Evolutionary conservation across 768 basidiomycete genomes (phyloP), one percentile per base, ranked within the genome.

Genomic region (Plicaturopsis crispa): DNA sequence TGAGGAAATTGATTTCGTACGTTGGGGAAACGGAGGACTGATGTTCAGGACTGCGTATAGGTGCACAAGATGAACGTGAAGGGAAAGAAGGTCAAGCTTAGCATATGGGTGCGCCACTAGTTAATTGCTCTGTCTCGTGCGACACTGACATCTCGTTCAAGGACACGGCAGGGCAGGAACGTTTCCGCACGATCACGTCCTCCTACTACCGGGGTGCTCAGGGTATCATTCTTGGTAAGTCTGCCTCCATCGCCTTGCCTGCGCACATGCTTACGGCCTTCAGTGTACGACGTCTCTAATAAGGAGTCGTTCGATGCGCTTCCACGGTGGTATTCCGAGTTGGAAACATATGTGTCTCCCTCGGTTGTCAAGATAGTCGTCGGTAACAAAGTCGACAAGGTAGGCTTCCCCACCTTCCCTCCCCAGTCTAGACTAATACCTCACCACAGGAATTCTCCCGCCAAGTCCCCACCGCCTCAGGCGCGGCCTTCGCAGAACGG

Each of bases 101-200:
- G 86, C 40, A 94, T 98, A 60, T 99, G 96, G 96, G 93, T 94
- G 49, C 44, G 82, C 60, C n/a, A 18, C 20, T 22, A 16, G 35
- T 30, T 30, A 28, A 28, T 28, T 28, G 26, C 8, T 28, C 10
- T 8, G 8, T 8, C 8, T 28, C 26, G 14, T 28, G 14, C 8
- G 26, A 28, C 24, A 19, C 13, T 22, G 17, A 12, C 34, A n/a
- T n/a, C 41, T 31, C 3, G 19, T 18, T 11, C n/a, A 49, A 92
- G 90, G 90, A 96, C 50, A 94, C 91, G 0, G 90, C 92, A 35
- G 94, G 96, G 0, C 94, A 98, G 59, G 96, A 99, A 61, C 80
- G 94, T 4, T 99, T 97, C 55, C 73, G 91, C 33, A 96, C 93
- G 3, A 84, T 99, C 48, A 98, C 96, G 4, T 84, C 84, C 2